A percentile compares a stretch with the other conserved stretches of the same genome.
Evolutionary conservation across 176 grass and related monocot species (phyloP).

Genomic region (Rhynchospora tenuis): DNA sequence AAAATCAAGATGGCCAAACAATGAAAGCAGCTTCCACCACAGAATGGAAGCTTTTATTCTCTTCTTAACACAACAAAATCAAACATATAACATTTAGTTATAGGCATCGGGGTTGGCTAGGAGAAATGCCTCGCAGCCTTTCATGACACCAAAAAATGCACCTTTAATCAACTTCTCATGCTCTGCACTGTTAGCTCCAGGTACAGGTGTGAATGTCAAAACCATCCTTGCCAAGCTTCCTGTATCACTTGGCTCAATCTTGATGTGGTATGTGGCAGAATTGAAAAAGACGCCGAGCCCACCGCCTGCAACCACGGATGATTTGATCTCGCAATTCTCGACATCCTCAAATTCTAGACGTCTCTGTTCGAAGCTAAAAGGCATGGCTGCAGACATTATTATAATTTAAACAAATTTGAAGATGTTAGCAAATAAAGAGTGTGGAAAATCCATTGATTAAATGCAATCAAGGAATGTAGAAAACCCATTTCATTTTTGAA

Average conservation of each 20-base stretch:
- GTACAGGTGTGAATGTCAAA: slow-evolving; percentile 37
- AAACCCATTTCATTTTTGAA: too few relatives aligned
- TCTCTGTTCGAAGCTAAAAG: slow-evolving; percentile 40
- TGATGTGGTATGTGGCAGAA: slow-evolving; percentile 34
- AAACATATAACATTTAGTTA: too few relatives aligned
- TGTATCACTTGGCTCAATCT: slow-evolving; percentile 40
- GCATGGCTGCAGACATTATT: slow-evolving; percentile 27
- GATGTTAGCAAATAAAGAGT: background rate
- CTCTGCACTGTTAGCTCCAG: slow-evolving; percentile 27
- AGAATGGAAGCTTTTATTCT: too few relatives aligned
- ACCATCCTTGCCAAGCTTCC: slow-evolving; percentile 43
- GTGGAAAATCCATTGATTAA: too few relatives aligned
- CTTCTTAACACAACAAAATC: too few relatives aligned
- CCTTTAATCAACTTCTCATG: slow-evolving; percentile 43
- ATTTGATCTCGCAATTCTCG: slow-evolving; percentile 43
- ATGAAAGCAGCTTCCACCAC: too few relatives aligned
- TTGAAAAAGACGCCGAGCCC: slow-evolving; percentile 35
- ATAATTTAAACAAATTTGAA: background rate
- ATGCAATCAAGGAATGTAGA: too few relatives aligned
- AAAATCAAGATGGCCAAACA: too few relatives aligned
- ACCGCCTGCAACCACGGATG: slow-evolving; percentile 42
- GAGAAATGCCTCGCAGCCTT: slow-evolving; percentile 42
- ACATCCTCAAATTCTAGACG: slow-evolving; percentile 35
- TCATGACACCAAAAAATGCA: slow-evolving; percentile 30
- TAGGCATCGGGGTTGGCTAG: too few relatives aligned